Conservation (phyloP, 495 filamentous ascomycete genomes). For the Daldinia childiae region DNA sequence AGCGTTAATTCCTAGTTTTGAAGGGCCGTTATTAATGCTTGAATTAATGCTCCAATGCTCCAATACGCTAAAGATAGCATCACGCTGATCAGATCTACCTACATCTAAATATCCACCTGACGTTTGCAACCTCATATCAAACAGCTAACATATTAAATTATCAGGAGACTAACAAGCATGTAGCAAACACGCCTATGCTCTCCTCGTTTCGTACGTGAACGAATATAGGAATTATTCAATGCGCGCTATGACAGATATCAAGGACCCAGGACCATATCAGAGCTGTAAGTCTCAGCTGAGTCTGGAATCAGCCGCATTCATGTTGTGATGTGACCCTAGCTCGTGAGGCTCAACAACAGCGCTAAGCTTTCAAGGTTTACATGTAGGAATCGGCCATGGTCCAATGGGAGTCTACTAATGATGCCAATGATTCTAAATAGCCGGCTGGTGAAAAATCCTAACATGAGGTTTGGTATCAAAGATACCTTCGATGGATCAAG, state of each 20-base stretch:
- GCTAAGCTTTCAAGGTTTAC: neutral
- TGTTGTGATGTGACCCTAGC: neutral
- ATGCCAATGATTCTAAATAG: too few species aligned
- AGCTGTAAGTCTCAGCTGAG: neutral
- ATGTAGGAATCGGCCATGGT: too few species aligned
- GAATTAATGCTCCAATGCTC: constrained; percentile 4
- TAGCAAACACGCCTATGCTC: neutral
- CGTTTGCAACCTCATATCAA: constrained; percentile 17
- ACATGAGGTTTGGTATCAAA: neutral
- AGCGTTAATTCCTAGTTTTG: constrained; percentile 2
- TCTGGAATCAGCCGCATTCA: neutral
- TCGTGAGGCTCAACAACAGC: neutral
- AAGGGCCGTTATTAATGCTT: neutral
- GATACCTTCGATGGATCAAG: neutral
- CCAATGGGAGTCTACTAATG: too few species aligned
- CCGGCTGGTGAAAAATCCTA: too few species aligned
- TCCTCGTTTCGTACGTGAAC: too few species aligned
- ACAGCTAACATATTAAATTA: constrained; percentile 30
- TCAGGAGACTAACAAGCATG: neutral
- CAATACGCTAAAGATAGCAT: constrained; percentile 26
- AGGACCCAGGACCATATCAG: neutral
- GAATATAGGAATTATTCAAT: neutral
- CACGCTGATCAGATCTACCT: constrained; percentile 3
- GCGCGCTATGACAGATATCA: neutral
- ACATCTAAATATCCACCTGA: constrained; percentile 7